Evolutionary conservation across 345 rosid species (phyloP).

Genomic region (Reutealis trisperma): DNA sequence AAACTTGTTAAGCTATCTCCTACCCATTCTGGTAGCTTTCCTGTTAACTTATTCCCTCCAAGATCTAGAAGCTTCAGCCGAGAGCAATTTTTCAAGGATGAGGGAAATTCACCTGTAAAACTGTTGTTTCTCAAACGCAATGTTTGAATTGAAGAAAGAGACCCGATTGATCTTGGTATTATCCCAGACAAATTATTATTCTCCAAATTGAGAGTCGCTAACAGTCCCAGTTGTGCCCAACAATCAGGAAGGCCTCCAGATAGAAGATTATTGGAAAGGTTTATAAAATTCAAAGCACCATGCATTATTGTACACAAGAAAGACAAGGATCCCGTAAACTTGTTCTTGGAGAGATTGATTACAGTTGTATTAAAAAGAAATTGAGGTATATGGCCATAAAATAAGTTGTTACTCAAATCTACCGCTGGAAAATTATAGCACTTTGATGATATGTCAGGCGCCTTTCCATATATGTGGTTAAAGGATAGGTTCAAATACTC

Average conservation of each 20-base stretch:
- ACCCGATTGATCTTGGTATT: neutral
- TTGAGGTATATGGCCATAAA: neutral
- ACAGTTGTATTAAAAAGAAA: neutral
- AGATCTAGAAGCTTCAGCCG: neutral
- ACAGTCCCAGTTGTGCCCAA: neutral
- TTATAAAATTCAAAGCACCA: neutral
- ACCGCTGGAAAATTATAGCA: neutral
- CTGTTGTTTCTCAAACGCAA: constrained; percentile 5
- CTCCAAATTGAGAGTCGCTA: neutral
- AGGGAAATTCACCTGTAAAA: neutral
- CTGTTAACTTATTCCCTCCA: neutral
- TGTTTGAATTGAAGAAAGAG: neutral
- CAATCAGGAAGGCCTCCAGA: constrained; percentile 13
- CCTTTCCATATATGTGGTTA: neutral
- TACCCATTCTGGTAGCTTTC: neutral
- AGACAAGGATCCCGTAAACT: neutral
- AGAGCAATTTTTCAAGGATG: neutral
- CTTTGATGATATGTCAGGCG: neutral
- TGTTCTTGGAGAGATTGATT: neutral
- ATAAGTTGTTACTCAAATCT: neutral
- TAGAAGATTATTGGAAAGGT: neutral
- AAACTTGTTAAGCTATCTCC: neutral
- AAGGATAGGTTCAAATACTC: neutral
- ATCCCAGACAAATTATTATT: neutral
- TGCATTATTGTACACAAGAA: neutral